Base-by-base conservation (phyloP, 768 basidiomycete species). In the Amanita pallidorosea region DNA sequence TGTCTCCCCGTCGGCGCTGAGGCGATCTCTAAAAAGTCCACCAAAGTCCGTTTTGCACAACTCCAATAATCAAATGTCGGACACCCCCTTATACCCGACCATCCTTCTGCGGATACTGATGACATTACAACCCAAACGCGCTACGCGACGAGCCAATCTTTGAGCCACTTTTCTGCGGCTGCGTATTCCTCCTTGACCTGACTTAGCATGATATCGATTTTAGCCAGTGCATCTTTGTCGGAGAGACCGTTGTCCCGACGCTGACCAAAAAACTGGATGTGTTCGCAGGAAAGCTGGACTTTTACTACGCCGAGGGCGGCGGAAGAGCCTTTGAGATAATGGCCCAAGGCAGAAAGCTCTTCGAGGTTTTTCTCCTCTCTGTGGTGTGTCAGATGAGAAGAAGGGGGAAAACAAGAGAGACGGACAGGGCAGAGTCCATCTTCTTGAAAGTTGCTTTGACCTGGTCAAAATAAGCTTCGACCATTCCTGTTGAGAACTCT, bases 311-410 rank as follows among this genome's bases (percentile, higher is more conserved):
- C 95, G 41, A 99, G 76, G 2, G 94, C 90, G 25, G 94, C 94
- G 11, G 93, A 95, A 2, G 94, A 97, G 43, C 95, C 95, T 67
- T 98, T 99, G 62, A 98, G 81, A 69, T 89, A 99, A 67, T 99
- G 95, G 0, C 94, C 96, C 8, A 86, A 74, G 15, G 70, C 67
- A 2, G 88, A 85, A 15, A 99, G 78, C 50, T 76, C 63, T 8
- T 60, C 56, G 8, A 95, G 76, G 56, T 93, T 76, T 55, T 81
- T 75, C 20, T 59, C 64, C 35, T 59, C 58, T 54, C 88, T 90
- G 56, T 44, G 52, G 56, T 53, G 52, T 41, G 45, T 12, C 25
- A 50, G 37, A 55, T 52, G 15, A 50, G 49, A 7, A 41, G 18
- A 35, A 46, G 4, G 27, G 44, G 11, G 57, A 45, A 46, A 49